Evolutionary conservation across 495 filamentous ascomycete genomes (phyloP), one percentile per base, ranked within the genome.

Genomic region (Penicillium longicatenatum): DNA sequence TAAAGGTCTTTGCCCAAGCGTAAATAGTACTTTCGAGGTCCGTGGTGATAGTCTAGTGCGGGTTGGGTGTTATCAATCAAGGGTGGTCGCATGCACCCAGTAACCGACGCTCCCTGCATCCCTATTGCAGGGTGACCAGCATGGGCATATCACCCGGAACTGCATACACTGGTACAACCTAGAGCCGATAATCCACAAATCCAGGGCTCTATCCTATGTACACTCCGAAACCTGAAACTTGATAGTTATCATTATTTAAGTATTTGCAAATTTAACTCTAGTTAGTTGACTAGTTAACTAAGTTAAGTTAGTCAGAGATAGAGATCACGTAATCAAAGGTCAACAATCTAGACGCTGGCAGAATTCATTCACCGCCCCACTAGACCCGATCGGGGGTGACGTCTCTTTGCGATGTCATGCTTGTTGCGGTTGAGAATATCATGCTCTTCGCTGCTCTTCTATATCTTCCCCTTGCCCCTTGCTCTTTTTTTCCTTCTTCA

Each of bases 401-500:
- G 61, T 69, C 61, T 69, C 55, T 58, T 58, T 57, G 56, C 64
- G 63, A 68, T 70, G 67, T 70, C 66, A 71, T 71, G 64, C 54
- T 54, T 57, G 57, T 60, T 57, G 39, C 54, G 37, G 55, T 59
- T 59, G 44, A 64, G 49, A 49, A 48, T 42, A 54, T 59, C 59
- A 61, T n/a, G 21, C 35, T 12, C 30, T 48, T 62, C 55, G 59
- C 47, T 50, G n/a, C 53, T 61, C 59, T 65, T 47, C 43, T 50
- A 19, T 14, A 17, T 62, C 30, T 55, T 43, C 39, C 44, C 62
- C 49, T 58, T 58, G 17, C 63, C 60, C 63, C 63, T 67, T 69
- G 58, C 61, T 64, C 56, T 61, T 61, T 55, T 59, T 50, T 51
- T 58, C 58, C 39, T 43, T 61, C 55, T 49, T 49, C 30, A 17